These are phyloP conservation scores for Avena eriantha DNA, from an alignment of 176 grass and related monocot genomes.

Conservation along the genomic window DNA sequence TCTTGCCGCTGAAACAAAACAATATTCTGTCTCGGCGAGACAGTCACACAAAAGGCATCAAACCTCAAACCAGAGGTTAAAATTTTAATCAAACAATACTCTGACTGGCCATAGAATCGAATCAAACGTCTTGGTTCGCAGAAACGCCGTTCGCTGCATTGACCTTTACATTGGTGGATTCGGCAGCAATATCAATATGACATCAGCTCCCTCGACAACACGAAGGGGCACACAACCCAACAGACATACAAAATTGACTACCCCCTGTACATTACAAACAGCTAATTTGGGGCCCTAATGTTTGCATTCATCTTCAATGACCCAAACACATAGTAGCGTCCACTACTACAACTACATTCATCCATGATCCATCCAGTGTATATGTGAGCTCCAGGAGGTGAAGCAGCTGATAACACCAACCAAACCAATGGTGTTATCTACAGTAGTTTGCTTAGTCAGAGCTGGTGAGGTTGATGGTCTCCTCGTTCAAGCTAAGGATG, in stretches of 20 bases:
- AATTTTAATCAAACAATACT: background rate
- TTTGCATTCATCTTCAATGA: constrained; percentile 24
- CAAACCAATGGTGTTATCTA: background rate
- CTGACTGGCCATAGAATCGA: background rate
- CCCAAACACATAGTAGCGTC: background rate
- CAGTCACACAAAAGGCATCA: background rate
- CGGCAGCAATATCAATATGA: background rate
- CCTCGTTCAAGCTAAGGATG: background rate
- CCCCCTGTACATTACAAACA: constrained; percentile 30
- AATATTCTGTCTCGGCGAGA: background rate
- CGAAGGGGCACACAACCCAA: background rate
- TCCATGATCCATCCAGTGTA: background rate
- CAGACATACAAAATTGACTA: constrained; percentile 5
- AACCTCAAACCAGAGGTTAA: background rate
- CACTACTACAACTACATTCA: background rate
- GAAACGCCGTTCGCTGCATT: background rate
- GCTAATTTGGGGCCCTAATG: background rate
- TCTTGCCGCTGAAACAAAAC: background rate
- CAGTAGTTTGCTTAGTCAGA: background rate
- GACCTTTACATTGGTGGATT: background rate
- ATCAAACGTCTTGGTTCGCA: background rate
- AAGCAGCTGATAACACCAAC: constrained; percentile 16
- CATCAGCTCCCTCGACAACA: background rate
- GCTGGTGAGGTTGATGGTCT: background rate
- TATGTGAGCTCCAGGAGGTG: constrained; percentile 15